These are phyloP conservation scores for Debaryomyces fabryi DNA, from an alignment of 1,139 yeast genomes.

Conservation along the genomic window DNA sequence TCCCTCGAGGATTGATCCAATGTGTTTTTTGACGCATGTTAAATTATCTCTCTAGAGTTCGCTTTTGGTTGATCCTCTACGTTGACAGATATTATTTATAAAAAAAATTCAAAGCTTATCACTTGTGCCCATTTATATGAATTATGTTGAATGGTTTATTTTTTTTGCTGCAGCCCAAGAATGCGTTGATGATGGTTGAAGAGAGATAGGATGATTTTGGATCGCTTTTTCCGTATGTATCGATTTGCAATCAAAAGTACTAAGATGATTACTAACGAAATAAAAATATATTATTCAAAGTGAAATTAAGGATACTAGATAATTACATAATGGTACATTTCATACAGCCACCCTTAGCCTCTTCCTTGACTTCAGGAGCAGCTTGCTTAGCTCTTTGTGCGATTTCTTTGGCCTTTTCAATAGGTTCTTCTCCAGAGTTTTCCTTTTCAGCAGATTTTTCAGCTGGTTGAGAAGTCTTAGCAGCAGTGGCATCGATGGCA, in stretches of 20 bases:
- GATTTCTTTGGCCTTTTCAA: slow-evolving; percentile 12
- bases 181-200: slow-evolving; percentile 1
- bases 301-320: background rate
- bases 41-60: background rate
- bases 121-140: background rate
- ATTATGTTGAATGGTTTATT: background rate
- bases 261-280: background rate
- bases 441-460: slow-evolving; percentile 6
- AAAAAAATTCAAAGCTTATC: background rate
- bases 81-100: background rate
- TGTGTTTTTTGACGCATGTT: slow-evolving; percentile 10
- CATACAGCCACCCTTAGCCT: slow-evolving; percentile 25
- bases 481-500: slow-evolving; percentile 8
- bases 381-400: slow-evolving; percentile 24
- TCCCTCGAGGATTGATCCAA: slow-evolving; percentile 14
- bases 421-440: slow-evolving; percentile 6
- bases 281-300: background rate
- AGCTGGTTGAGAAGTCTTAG: slow-evolving; percentile 12
- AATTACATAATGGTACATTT: slow-evolving; percentile 22
- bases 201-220: slow-evolving; percentile 11
- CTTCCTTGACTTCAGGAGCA: slow-evolving; percentile 24
- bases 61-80: background rate
- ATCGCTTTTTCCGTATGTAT: slow-evolving; percentile 8
- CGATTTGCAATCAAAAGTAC: background rate
- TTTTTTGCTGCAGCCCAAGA: background rate